Base-by-base conservation (phyloP, 2,329 filamentous ascomycete species). In the Colletotrichum sp. region DNA sequence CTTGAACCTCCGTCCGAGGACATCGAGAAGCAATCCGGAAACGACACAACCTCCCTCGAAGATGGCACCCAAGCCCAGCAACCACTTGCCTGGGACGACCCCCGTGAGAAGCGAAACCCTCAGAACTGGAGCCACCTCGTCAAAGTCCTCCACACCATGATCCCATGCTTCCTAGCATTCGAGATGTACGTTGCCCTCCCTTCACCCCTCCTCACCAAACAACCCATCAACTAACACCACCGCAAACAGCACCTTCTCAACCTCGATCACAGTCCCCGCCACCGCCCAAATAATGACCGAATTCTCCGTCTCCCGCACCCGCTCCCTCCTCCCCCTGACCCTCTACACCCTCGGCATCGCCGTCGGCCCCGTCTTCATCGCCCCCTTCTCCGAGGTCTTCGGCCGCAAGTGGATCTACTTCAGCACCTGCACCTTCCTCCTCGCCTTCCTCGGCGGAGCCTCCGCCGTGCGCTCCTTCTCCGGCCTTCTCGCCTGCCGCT, bases 301-400 rank as follows among this genome's bases (percentile, higher is more conserved):
- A 14, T 77, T 80, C 34, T 72, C 73, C 34, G 70, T 80, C 34
- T 75, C 73, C 14, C 63, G 71, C 21, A 77, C 74, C 2, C 68
- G 30, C 7, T 72, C 73, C 14, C 16, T 75, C 26, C 63, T 75
- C 8, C 69, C 73, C 2, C 24, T 95, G 1, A 92, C 94, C 0
- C 83, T 95, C 73, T 95, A 95, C 80, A 94, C 95, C 92, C 85
- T 95, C 5, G 86, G 89, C 74, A 93, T 95, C 92, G 90, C 90
- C 21, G 93, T 95, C 36, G 95, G 94, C 75, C 94, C 94, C 0
- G 86, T 96, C 2, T 95, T 94, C 92, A 95, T 93, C 91, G 94
- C 92, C 1, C 92, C 92, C 1, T 94, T 95, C 79, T 94, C 92
- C 24, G 94, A 96, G 79, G 87, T 85, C 0, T 80, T 89, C 0